A percentile compares a stretch with the other conserved stretches of the same genome.
These are phyloP conservation scores for Dioscorea cayenensis DNA, from an alignment of 116 monocot genomes.

Conservation along the genomic window DNA sequence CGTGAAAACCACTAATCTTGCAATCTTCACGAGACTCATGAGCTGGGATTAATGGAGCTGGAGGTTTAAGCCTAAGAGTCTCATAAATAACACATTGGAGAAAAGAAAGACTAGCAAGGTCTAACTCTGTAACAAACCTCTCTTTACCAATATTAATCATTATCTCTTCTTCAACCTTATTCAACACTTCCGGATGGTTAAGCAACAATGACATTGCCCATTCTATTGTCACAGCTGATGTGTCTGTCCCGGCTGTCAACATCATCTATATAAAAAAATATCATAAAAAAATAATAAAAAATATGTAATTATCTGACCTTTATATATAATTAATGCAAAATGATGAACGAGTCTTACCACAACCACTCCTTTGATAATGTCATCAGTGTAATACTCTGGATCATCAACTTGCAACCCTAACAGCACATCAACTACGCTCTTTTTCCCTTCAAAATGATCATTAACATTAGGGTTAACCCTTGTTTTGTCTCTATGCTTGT, in stretches of 20 bases:
- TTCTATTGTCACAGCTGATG: slow-evolving; percentile 4
- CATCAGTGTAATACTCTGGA: slow-evolving; percentile 9
- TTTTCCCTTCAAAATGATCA: neutral
- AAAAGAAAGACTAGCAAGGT: slow-evolving; percentile 14
- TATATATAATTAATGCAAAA: too few species aligned
- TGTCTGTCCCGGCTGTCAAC: slow-evolving; percentile 14
- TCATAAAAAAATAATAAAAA: too few species aligned
- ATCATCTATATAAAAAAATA: neutral
- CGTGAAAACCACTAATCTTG: slow-evolving; percentile 12
- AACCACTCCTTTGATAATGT: slow-evolving; percentile 5
- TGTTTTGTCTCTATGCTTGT: neutral
- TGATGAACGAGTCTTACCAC: neutral
- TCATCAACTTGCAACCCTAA: neutral
- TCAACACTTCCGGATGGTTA: slow-evolving; percentile 4
- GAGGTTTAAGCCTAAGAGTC: slow-evolving; percentile 20
- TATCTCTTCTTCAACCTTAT: slow-evolving; percentile 12
- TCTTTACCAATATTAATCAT: slow-evolving; percentile 9
- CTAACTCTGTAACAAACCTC: slow-evolving; percentile 10
- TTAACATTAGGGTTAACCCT: neutral
- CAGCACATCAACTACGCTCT: slow-evolving; percentile 3
- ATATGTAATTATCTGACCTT: too few species aligned
- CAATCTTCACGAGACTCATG: slow-evolving; percentile 13
- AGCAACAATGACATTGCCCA: slow-evolving; percentile 34
- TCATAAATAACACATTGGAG: slow-evolving; percentile 26
- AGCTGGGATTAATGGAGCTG: slow-evolving; percentile 8